Percentiles rank a stretch among this genome's conserved stretches.
phyloP scores from a whole-genome alignment of 306 rosid genomes.

The Fragaria iinumae region DNA sequence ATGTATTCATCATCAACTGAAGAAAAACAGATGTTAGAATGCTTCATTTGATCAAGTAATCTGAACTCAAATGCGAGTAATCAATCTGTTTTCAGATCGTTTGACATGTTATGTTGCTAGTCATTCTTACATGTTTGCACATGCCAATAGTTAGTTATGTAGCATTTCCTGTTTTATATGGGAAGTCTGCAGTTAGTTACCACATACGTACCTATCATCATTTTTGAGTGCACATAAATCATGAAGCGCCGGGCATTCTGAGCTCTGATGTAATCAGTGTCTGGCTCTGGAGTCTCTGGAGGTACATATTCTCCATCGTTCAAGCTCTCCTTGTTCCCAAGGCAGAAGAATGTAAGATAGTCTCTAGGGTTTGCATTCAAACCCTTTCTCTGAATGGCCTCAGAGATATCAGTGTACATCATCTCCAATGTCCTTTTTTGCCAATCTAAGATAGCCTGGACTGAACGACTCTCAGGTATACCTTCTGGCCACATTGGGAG shows the following conservation, averaged over 20 bases:
- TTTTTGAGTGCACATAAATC: constrained; percentile 95
- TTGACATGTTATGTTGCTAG: not conserved
- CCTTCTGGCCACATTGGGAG: constrained; percentile 98
- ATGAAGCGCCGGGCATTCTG: constrained; percentile 70
- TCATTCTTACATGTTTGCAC: not conserved
- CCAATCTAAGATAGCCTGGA: constrained; percentile 87
- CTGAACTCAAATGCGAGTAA: not conserved
- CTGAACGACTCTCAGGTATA: constrained; percentile 72
- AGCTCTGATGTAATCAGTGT: constrained; percentile 58
- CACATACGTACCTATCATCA: constrained; percentile 80
- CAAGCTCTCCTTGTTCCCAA: constrained; percentile 55
- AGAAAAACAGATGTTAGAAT: not conserved
- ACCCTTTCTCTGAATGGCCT: constrained; percentile 53
- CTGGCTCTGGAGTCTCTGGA: constrained; percentile 51
- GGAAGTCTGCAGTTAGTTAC: not conserved
- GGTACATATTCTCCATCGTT: constrained; percentile 44
- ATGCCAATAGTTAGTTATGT: not conserved
- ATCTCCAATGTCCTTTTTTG: constrained; percentile 79
- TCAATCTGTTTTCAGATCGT: not conserved
- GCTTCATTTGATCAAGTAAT: not conserved
- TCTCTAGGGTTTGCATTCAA: constrained; percentile 46
- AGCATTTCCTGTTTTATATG: not conserved
- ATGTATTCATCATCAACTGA: constrained; percentile 92
- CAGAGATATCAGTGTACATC: constrained; percentile 72
- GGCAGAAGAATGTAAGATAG: constrained; percentile 78